Evolutionary conservation across 1,284 basidiomycete species (phyloP).

Genomic region (Gomphus sp.): DNA sequence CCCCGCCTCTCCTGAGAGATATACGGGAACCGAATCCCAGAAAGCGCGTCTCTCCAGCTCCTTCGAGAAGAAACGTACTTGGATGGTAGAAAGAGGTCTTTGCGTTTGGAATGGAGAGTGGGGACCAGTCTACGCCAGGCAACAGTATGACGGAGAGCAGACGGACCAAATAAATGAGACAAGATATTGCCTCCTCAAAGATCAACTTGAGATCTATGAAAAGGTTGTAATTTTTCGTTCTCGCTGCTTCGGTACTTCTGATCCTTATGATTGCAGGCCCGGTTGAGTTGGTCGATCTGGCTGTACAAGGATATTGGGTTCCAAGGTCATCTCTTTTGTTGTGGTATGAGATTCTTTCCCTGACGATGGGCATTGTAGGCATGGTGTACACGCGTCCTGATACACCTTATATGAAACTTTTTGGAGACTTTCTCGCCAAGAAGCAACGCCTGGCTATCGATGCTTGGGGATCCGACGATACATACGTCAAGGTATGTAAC

Average conservation of each 20-base stretch:
- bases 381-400: constrained; percentile 65
- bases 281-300: constrained; percentile 76
- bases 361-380: constrained; percentile 19
- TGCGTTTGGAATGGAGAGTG: constrained; percentile 77
- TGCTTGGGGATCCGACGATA: constrained; percentile 57
- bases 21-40: constrained; percentile 45
- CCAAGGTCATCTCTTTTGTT: constrained; percentile 33
- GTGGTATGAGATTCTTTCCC: constrained; percentile 18
- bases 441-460: constrained; percentile 59
- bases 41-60: constrained; percentile 37
- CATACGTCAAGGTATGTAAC: constrained; percentile 24
- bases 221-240: constrained; percentile 26
- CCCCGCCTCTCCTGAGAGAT: constrained; percentile 51
- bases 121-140: constrained; percentile 56
- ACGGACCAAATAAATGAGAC: constrained; percentile 57
- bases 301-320: constrained; percentile 81
- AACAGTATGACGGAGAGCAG: constrained; percentile 44
- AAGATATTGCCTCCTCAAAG: constrained; percentile 58
- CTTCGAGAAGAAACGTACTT: constrained; percentile 58
- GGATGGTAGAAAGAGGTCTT: constrained; percentile 55
- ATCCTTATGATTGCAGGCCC: constrained; percentile 33
- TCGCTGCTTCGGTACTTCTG: neutral
- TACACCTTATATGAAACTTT: constrained; percentile 60
- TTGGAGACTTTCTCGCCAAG: constrained; percentile 52
- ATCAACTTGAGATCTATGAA: constrained; percentile 69